Percentiles rank a stretch among this genome's conserved stretches.
These are phyloP conservation scores for Penicillium cinerascens DNA, from an alignment of 495 filamentous ascomycete genomes.

Conservation along the genomic window DNA sequence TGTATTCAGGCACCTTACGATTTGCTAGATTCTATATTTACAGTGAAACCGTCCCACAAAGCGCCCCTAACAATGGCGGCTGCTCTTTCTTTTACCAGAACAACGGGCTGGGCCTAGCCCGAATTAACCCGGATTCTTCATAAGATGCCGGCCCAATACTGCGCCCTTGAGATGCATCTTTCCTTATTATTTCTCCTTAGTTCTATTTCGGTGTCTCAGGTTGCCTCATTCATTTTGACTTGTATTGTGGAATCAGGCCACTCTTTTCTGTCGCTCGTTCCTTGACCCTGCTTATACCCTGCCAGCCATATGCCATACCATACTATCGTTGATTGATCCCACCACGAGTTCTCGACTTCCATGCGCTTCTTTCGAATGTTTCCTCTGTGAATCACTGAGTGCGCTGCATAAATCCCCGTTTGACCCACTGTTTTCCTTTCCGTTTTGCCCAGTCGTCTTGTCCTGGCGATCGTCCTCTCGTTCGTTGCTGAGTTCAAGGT, in stretches of 20 bases:
- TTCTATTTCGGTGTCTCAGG: slow-evolving; percentile 2
- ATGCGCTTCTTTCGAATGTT: background rate
- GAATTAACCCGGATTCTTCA: background rate
- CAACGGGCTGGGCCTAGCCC: background rate
- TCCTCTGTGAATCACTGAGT: background rate
- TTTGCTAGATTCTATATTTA: no score
- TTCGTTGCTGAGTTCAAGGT: background rate
- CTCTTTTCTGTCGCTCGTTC: slow-evolving; percentile 5
- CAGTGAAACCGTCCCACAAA: slow-evolving; percentile 8
- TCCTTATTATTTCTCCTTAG: slow-evolving; percentile 1
- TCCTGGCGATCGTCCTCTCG: background rate
- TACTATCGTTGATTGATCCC: slow-evolving; percentile 1
- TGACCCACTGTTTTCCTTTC: slow-evolving; percentile 1
- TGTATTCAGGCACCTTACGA: no score
- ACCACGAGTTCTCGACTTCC: background rate
- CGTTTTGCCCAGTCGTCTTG: background rate
- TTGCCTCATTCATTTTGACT: slow-evolving; percentile 17
- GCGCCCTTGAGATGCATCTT: background rate
- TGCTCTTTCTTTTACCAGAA: background rate
- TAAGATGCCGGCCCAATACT: slow-evolving; percentile 2
- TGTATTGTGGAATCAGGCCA: slow-evolving; percentile 5
- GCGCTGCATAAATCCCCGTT: slow-evolving; percentile 4
- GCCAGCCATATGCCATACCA: slow-evolving; percentile 4
- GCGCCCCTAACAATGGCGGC: slow-evolving; percentile 12
- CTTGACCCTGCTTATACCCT: background rate